Evolutionary conservation across 805 yeast genomes (phyloP).

Genomic region (Sugiyamaella chiloensis): DNA sequence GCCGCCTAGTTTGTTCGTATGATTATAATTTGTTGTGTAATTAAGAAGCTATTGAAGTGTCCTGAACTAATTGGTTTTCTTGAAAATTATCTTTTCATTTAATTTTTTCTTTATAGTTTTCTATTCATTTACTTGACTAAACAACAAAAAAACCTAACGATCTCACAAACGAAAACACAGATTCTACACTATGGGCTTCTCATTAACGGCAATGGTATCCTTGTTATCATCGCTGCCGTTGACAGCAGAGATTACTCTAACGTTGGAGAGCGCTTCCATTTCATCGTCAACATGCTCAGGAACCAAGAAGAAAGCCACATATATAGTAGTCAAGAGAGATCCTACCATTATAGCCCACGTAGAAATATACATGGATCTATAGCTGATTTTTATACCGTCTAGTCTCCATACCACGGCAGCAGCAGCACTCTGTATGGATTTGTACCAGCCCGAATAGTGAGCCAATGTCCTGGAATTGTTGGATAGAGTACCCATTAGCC

Average conservation of each 20-base stretch:
- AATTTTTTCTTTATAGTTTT: too few relatives aligned
- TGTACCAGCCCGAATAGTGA: constrained; percentile 56
- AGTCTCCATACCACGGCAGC: constrained; percentile 59
- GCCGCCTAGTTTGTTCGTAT: too few relatives aligned
- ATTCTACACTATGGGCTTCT: not conserved
- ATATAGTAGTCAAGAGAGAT: constrained; percentile 1
- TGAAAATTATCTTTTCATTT: too few relatives aligned
- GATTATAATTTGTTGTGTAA: too few relatives aligned
- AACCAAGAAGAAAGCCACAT: not conserved
- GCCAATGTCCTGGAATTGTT: constrained; percentile 54
- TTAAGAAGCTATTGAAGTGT: too few relatives aligned
- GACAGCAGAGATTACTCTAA: not conserved
- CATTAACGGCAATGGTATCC: not conserved
- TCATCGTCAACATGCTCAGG: constrained; percentile 3
- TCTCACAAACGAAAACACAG: too few relatives aligned
- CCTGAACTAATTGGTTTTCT: too few relatives aligned
- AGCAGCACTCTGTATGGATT: constrained; percentile 60
- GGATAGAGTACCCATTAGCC: constrained; percentile 56
- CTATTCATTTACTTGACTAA: too few relatives aligned
- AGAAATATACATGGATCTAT: constrained; percentile 5
- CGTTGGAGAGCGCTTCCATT: not conserved
- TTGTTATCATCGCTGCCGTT: not conserved
- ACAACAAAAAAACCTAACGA: too few relatives aligned
- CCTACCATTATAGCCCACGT: constrained; percentile 11
- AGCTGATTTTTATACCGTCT: constrained; percentile 34